Evolutionary conservation across 306 rosid genomes (phyloP), one percentile per base, ranked within the genome.

Genomic region (Malus fusca): DNA sequence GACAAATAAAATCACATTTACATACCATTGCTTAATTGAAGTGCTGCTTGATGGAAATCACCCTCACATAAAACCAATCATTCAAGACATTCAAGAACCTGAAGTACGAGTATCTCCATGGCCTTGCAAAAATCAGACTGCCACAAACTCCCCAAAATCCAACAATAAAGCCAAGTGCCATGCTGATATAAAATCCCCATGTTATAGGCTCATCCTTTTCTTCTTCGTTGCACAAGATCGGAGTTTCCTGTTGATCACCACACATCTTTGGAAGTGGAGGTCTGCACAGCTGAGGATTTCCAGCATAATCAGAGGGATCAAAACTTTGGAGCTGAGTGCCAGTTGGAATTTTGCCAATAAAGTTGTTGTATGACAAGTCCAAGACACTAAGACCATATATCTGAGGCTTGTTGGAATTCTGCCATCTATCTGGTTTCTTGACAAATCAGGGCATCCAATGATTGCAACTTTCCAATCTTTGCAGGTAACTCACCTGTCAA

Each of bases 111-210:
- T 35, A 3, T 78, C 88, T 76, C 84, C 80, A 56, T 13, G 80
- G 51, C 35, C 56, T 56, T 17, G 64, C 73, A 2, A 76, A 8
- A 3, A 74, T 1, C 33, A 85, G 42, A 64, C 75, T 58, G 6
- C 80, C 81, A 56, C 80, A 79, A 33, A 82, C 77, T 65, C 74
- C 86, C 84, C 65, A 80, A 55, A 55, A 85, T 80, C 84, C 87
- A 78, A 52, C 21, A 15, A 3, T 23, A 56, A 72, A 72, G 18
- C 37, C 75, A 35, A 72, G 2, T 3, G 8, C 73, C 52, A 86
- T 52, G 74, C 80, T 33, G 0, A 72, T 8, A 23, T 55, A 56
- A 21, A 78, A 81, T 4, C 81, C 87, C 3, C 10, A 9, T 18
- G 26, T 63, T 37, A 70, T 69, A 4, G 65, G 56, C 13, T 66